Evolutionary conservation across 306 rosid species (phyloP), one percentile per base, ranked within the genome.

Genomic region (Phaseolus lunatus): DNA sequence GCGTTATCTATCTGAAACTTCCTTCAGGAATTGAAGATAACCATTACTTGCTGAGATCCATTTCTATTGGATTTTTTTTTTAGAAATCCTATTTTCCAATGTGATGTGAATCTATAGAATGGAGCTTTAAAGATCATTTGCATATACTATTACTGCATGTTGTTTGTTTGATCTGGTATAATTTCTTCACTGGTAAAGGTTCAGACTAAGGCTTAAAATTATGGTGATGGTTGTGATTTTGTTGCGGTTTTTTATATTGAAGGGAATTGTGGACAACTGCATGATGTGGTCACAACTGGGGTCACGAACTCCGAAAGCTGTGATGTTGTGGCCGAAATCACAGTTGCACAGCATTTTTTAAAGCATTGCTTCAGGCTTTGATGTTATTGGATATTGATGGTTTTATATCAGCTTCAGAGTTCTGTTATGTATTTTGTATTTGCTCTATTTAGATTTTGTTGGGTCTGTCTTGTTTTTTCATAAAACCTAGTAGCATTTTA

Each of bases 1-100:
- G 90, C 91, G 93, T 90, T 90, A 88, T 84, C 87, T 84, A 77
- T 80, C 85, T 84, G 87, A 76, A 72, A 49, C 82, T 75, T 80
- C 70, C 23, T 49, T 19, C 58, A n/a, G 85, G 85, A 67, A 49
- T 50, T 84, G 87, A 72, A 70, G 85, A 84, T 67, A 77, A 66
- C 45, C 26, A 11, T 58, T 49, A 9, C 3, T 20, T 33, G 24
- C 83, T 84, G 87, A 84, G 87, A 80, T 80, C 79, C 77, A 26
- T 27, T 65, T 61, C 6, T 26, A 2, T 57, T 61, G 1, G 23
- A 49, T 59, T 9, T 61, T 1, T 29, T 0, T 27, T 26, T 15
- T 39, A 2, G 1, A 0, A 56, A 39, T 9, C 12, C 4, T 11
- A 19, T 15, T 39, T 43, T 57, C 22, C 56, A 22, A 3, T 70